Conservation (phyloP, 2,329 filamentous ascomycete genomes). For the Onygena corvina region DNA sequence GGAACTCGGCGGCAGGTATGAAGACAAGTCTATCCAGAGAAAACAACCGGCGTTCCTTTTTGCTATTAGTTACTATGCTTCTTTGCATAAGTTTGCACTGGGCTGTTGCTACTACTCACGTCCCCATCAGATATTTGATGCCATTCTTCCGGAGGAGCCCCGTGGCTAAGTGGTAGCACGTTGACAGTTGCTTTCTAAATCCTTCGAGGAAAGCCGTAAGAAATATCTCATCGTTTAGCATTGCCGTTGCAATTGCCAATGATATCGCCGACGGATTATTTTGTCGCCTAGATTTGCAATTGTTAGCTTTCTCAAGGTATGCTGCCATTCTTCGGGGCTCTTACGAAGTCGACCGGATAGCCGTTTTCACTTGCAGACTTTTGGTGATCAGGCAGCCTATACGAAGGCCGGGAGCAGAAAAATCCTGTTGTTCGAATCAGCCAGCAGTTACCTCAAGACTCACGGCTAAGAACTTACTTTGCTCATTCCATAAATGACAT, state of each 20-base stretch:
- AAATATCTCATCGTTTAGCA: conserved; percentile 10
- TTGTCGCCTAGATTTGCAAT: conserved; percentile 4
- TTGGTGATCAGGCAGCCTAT: conserved; percentile 28
- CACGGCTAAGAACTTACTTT: conserved; percentile 20
- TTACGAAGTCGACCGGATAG: conserved; percentile 4
- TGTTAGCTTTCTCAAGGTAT: not conserved
- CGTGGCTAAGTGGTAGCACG: conserved; percentile 22
- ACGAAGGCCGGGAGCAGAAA: conserved; percentile 44
- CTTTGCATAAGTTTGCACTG: not conserved
- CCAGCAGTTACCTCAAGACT: not conserved
- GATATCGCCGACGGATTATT: conserved; percentile 5
- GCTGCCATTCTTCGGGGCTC: not conserved
- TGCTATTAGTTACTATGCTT: not conserved
- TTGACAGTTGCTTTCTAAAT: conserved; percentile 21
- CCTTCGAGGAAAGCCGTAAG: conserved; percentile 16
- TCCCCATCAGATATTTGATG: conserved; percentile 29
- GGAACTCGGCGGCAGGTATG: conserved; percentile 26
- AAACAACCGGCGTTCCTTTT: conserved; percentile 46
- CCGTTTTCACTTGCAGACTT: conserved; percentile 6
- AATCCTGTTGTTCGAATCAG: conserved; percentile 33
- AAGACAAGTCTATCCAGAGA: conserved; percentile 42
- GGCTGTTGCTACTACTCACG: conserved; percentile 17
- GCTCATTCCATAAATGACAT: conserved; percentile 39
- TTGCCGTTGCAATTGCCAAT: conserved; percentile 7
- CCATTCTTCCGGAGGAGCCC: conserved; percentile 26